Conservation (phyloP, 306 rosid species). For the Trichosanthes cucumerina region DNA sequence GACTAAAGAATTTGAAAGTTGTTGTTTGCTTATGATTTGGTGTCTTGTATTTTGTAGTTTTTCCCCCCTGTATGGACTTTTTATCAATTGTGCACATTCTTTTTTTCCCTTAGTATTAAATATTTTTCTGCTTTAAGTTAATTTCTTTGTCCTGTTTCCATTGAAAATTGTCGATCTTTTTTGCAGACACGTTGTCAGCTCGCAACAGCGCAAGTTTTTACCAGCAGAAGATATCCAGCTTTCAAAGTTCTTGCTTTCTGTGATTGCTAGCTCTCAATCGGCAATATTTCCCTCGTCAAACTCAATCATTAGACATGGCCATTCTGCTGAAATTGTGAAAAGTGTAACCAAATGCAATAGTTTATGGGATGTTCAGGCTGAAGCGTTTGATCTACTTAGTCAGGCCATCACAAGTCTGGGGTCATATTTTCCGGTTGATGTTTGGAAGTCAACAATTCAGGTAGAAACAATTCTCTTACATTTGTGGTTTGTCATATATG, state of each 20-base stretch:
- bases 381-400: slow-evolving; percentile 59
- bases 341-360: slow-evolving; percentile 25
- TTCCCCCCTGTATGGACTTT: background rate
- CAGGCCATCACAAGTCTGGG: slow-evolving; percentile 60
- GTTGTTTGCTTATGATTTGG: background rate
- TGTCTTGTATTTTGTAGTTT: background rate
- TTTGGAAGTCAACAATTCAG: slow-evolving; percentile 70
- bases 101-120: background rate
- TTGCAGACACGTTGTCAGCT: slow-evolving; percentile 39
- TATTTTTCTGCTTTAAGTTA: background rate
- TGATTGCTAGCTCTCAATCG: slow-evolving; percentile 41
- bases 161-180: background rate
- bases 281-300: slow-evolving; percentile 23
- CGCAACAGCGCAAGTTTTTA: slow-evolving; percentile 35
- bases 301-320: slow-evolving; percentile 25
- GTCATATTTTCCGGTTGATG: slow-evolving; percentile 44
- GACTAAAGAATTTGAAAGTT: background rate
- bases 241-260: slow-evolving; percentile 56
- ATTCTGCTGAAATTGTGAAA: slow-evolving; percentile 22
- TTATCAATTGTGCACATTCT: background rate
- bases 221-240: slow-evolving; percentile 43
- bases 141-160: background rate
- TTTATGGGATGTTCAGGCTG: slow-evolving; percentile 60
- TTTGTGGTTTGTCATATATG: background rate
- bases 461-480: slow-evolving; percentile 19